phyloP scores from a whole-genome alignment of 2,329 filamentous ascomycete genomes.

The Arachnomyces sp. region DNA sequence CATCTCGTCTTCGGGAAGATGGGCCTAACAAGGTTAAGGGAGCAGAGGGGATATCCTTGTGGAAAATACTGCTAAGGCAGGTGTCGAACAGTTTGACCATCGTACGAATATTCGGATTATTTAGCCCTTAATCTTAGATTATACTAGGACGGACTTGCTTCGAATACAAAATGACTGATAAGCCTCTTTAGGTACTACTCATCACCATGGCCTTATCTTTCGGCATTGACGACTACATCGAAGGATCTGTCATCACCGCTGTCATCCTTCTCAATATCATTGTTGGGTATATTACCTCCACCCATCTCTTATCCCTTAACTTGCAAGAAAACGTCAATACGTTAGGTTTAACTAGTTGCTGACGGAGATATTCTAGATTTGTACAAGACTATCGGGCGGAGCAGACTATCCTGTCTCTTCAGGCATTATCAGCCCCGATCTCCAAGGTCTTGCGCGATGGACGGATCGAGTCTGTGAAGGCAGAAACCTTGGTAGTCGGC shows the following conservation, averaged over 20 bases:
- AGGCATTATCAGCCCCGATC: constrained; percentile 44
- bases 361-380: constrained; percentile 31
- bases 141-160: too few species aligned
- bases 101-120: constrained; percentile 35
- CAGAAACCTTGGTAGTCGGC: constrained; percentile 50
- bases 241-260: constrained; percentile 52
- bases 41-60: constrained; percentile 63
- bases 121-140: constrained; percentile 3
- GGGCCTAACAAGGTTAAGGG: constrained; percentile 65
- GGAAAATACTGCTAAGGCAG: constrained; percentile 69
- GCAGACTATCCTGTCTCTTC: constrained; percentile 47
- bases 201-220: constrained; percentile 62
- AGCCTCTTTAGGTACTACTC: constrained; percentile 54
- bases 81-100: constrained; percentile 70
- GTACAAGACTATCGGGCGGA: constrained; percentile 48
- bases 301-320: too few species aligned
- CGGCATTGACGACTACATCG: constrained; percentile 50
- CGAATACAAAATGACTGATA: constrained; percentile 12
- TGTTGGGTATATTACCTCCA: constrained; percentile 36
- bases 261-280: constrained; percentile 52
- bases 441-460: constrained; percentile 46
- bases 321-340: too few species aligned
- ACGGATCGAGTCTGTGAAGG: constrained; percentile 44
- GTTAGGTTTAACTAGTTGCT: neutral
- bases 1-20: constrained; percentile 57